Evolutionary conservation across 345 rosid species (phyloP).

Genomic region (Salix udensis): DNA sequence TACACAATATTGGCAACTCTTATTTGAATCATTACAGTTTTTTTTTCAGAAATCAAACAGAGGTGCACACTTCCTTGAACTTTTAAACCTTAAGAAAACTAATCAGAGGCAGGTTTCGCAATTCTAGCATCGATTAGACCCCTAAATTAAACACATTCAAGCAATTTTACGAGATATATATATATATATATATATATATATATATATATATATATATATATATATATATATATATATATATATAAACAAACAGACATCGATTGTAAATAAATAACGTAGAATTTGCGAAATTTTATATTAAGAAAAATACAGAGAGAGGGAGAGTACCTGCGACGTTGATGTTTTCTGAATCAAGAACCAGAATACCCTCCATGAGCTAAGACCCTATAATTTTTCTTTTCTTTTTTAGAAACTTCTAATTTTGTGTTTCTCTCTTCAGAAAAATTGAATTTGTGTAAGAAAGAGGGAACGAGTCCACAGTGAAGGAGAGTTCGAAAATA

Average conservation of each 20-base stretch:
- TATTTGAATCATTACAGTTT: neutral
- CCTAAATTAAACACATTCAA: neutral
- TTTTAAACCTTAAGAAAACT: neutral
- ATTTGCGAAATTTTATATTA: neutral
- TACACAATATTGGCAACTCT: neutral
- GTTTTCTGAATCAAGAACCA: constrained; percentile 1
- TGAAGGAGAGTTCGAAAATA: neutral
- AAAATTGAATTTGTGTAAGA: neutral
- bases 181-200: neutral
- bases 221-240: neutral
- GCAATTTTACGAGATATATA: neutral
- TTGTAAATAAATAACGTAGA: neutral
- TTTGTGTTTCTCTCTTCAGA: neutral
- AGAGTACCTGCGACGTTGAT: constrained; percentile 10
- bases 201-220: neutral
- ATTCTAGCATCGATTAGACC: neutral
- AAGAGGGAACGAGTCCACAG: neutral
- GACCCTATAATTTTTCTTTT: constrained; percentile 3
- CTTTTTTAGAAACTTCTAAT: neutral
- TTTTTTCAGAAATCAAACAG: neutral
- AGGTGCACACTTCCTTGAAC: neutral
- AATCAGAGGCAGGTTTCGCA: neutral
- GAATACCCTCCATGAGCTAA: constrained; percentile 19
- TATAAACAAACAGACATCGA: neutral
- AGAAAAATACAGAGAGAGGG: neutral